phyloP scores from a whole-genome alignment of 2,329 filamentous ascomycete genomes.

The Diaporthe citriasiana region DNA sequence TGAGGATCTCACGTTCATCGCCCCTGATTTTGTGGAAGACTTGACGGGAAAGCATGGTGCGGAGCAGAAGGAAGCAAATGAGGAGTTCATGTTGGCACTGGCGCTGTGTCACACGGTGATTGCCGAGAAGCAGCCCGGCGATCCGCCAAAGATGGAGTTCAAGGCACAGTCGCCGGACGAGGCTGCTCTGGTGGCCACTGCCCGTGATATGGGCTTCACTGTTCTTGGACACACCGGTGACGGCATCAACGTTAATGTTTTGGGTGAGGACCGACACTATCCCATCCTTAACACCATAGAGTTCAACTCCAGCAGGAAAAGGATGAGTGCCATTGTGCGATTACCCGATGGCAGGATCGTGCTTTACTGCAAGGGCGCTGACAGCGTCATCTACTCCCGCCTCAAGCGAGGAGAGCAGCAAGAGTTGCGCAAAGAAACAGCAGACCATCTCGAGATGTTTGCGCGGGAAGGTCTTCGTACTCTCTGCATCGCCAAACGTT shows the following conservation, averaged over 20 bases:
- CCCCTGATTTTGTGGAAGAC: slow-evolving; percentile 89
- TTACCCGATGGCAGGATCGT: slow-evolving; percentile 94
- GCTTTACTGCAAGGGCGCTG: slow-evolving; percentile 96
- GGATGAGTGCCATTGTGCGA: slow-evolving; percentile 96
- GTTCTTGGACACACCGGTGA: slow-evolving; percentile 85
- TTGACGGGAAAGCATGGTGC: slow-evolving; percentile 81
- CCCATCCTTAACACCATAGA: slow-evolving; percentile 94
- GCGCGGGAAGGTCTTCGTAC: slow-evolving; percentile 95
- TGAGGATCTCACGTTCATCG: slow-evolving; percentile 91
- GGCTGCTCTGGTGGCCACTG: slow-evolving; percentile 92
- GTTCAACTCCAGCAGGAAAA: slow-evolving; percentile 96
- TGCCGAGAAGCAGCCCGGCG: slow-evolving; percentile 89
- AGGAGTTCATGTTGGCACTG: slow-evolving; percentile 93
- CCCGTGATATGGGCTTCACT: slow-evolving; percentile 94
- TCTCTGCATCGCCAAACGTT: slow-evolving; percentile 89
- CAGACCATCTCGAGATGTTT: slow-evolving; percentile 96
- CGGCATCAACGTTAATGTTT: slow-evolving; percentile 86
- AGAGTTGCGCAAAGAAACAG: slow-evolving; percentile 85
- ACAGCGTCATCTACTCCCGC: slow-evolving; percentile 96
- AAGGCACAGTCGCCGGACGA: slow-evolving; percentile 98
- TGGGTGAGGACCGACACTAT: slow-evolving; percentile 88
- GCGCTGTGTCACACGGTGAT: slow-evolving; percentile 98
- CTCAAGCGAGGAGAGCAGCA: slow-evolving; percentile 87
- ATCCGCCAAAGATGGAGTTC: slow-evolving; percentile 91
- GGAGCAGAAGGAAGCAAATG: slow-evolving; percentile 82